These are phyloP conservation scores for Sporothrix luriei DNA, from an alignment of 2,329 filamentous ascomycete genomes.

Conservation along the genomic window DNA sequence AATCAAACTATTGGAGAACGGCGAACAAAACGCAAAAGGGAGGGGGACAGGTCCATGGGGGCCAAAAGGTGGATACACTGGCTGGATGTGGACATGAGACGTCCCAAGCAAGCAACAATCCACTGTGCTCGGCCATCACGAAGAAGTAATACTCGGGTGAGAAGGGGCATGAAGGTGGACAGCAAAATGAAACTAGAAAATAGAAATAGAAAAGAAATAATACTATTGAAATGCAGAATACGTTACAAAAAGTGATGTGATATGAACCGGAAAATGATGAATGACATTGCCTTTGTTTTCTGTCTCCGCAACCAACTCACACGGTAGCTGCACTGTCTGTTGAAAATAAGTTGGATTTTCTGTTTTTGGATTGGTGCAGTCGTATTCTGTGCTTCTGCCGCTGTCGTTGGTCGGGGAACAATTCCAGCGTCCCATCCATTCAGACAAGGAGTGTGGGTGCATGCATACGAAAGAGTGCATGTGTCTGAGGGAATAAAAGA, in stretches of 20 bases:
- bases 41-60: neutral
- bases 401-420: constrained; percentile 39
- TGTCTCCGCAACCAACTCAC: neutral
- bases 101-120: neutral
- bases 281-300: constrained; percentile 21
- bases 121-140: no score
- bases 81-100: neutral
- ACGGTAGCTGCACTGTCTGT: neutral
- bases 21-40: neutral
- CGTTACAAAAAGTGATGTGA: neutral
- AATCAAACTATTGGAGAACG: neutral
- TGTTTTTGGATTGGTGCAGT: neutral
- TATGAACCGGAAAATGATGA: constrained; percentile 1
- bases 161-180: neutral
- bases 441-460: constrained; percentile 4
- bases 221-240: neutral
- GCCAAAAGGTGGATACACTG: neutral
- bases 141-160: neutral
- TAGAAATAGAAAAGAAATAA: neutral
- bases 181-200: no score
- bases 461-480: constrained; percentile 18
- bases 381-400: constrained; percentile 39
- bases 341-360: neutral
- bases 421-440: constrained; percentile 20
- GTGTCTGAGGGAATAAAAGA: constrained; percentile 14